Evolutionary conservation across 2,329 filamentous ascomycete genomes (phyloP), one percentile per base, ranked within the genome.

Genomic region (Lachnellula subtilissima): DNA sequence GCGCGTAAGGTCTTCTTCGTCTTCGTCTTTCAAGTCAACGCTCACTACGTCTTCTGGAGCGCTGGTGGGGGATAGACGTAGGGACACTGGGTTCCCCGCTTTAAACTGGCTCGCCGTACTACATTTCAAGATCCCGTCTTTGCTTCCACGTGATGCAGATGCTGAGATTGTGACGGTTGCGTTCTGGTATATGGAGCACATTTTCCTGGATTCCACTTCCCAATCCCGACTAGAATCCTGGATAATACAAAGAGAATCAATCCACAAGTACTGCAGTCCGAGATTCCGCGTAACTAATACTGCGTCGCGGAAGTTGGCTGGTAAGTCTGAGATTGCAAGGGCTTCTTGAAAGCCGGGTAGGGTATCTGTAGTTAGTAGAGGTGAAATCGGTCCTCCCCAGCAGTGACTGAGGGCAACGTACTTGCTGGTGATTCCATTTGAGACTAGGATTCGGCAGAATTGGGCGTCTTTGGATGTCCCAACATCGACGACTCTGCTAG

Each of bases 181-280:
- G 37, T 64, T 50, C 14, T 51, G 52, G 54, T 69, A 69, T 7
- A 65, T 58, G 4, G 55, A 23, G 5, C 52, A 52, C 67, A 69
- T 69, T 37, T 59, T 56, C 2, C 50, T 42, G 2, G 61, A 57
- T 53, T 68, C 63, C 8, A 43, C 37, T n/a, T 56, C 52, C 64
- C 64, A 66, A 43, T 69, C 68, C 43, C 65, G 48, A 46, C 62
- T 53, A 11, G 63, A 61, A 43, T 67, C 61, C 32, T 71, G 67
- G 25, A 66, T 59, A 25, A 71, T 67, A 47, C 69, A 71, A 0
- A 70, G 53, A n/a, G 64, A 61, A 56, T 70, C 68, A 37, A 70
- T 65, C 69, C 68, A 70, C 14, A 71, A 54, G 53, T 69, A 70
- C 1, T 55, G 39, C 11, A 69, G 23, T 0, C 55, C 60, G 42